Evolutionary conservation across 768 basidiomycete species (phyloP).

Genomic region (Leccinum rimulosum): DNA sequence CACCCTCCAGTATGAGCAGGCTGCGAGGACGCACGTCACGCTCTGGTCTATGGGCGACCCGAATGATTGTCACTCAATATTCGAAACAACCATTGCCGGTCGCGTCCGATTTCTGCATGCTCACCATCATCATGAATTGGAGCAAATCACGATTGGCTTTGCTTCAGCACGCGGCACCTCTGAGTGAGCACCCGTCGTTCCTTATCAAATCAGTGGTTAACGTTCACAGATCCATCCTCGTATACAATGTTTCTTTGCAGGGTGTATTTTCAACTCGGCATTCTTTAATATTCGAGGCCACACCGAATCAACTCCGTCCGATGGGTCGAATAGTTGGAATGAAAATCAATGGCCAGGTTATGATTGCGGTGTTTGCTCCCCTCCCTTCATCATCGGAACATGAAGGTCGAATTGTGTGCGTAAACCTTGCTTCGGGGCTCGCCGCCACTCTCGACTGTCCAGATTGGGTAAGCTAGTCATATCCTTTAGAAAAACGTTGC

Average conservation of each 20-base stretch:
- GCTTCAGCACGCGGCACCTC: slow-evolving; percentile 11
- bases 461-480: slow-evolving; percentile 16
- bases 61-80: slow-evolving; percentile 25
- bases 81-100: slow-evolving; percentile 26
- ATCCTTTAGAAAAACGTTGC: neutral
- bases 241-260: slow-evolving; percentile 23
- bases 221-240: slow-evolving; percentile 19
- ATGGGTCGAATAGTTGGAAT: slow-evolving; percentile 20
- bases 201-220: neutral
- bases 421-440: slow-evolving; percentile 17
- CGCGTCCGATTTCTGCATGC: slow-evolving; percentile 36
- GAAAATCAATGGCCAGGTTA: slow-evolving; percentile 23
- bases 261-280: neutral
- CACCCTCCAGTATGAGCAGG: slow-evolving; percentile 37
- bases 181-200: slow-evolving; percentile 16
- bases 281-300: slow-evolving; percentile 19
- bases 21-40: slow-evolving; percentile 38
- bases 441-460: slow-evolving; percentile 15
- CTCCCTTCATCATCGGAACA: neutral
- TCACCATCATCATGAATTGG: slow-evolving; percentile 23
- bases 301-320: slow-evolving; percentile 9
- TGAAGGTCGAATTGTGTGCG: slow-evolving; percentile 15
- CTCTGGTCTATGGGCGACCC: slow-evolving; percentile 43
- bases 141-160: slow-evolving; percentile 22
- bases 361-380: slow-evolving; percentile 16